Evolutionary conservation across 2,329 filamentous ascomycete species (phyloP).

Genomic region (Pyrenophora tritici-repentis): DNA sequence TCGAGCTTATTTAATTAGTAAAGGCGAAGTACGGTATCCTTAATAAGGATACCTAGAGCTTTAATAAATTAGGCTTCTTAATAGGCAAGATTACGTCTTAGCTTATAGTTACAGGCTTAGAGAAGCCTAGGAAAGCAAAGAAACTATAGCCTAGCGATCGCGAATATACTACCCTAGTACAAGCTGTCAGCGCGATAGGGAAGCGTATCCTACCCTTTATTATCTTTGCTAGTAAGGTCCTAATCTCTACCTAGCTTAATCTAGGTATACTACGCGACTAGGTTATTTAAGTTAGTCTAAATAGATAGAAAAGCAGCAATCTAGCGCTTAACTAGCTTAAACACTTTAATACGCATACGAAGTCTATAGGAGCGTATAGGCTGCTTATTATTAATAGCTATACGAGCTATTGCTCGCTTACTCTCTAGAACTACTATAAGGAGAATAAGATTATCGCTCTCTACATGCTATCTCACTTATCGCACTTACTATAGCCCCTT

Average conservation of each 20-base stretch:
- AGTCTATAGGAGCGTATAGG: conserved; percentile 9
- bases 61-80: too few species aligned
- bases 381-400: too few species aligned
- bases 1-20: too few species aligned
- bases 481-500: background rate
- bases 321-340: background rate
- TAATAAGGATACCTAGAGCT: too few species aligned
- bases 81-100: too few species aligned
- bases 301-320: background rate
- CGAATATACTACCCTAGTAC: too few species aligned
- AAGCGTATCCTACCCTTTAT: conserved; percentile 16
- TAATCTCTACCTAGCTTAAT: too few species aligned
- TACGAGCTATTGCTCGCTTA: conserved; percentile 8
- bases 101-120: too few species aligned
- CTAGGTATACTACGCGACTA: background rate
- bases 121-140: too few species aligned
- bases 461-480: background rate
- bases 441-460: conserved; percentile 3
- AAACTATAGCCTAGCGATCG: too few species aligned
- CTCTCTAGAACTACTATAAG: background rate
- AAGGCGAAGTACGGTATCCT: too few species aligned
- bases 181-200: conserved; percentile 10
- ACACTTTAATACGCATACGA: conserved; percentile 1
- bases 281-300: background rate
- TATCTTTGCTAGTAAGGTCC: background rate